Evolutionary conservation across 2,329 filamentous ascomycete genomes (phyloP), one percentile per base, ranked within the genome.

Genomic region (Dothiorella sarmentorum): DNA sequence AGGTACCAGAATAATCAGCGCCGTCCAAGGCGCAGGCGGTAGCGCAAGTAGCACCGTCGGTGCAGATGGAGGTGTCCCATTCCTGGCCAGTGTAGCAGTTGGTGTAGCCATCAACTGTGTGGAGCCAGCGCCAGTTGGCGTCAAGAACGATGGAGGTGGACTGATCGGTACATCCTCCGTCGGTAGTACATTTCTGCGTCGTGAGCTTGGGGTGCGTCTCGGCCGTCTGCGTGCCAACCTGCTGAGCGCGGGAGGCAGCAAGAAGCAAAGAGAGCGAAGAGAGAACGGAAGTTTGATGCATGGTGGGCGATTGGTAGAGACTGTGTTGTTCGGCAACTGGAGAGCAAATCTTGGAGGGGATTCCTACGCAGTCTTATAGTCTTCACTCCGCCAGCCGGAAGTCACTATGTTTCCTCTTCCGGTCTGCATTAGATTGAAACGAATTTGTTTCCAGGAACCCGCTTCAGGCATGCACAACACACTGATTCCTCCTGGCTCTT

Each of bases 41-140:
- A 7, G 74, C 71, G 66, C 74, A 76, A 40, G 66, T 60, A 18
- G 62, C 62, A 56, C 70, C 68, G 33, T 74, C 71, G n/a, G 73
- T 64, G 66, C 76, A 78, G 59, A 73, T 63, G 24, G 70, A 65
- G 5, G 63, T 62, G 65, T 77, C 70, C 73, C 76, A 79, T 33
- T 67, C 63, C 67, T 78, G 78, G 60, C 73, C 76, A 17, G 68
- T 73, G 69, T 77, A 80, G 73, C 78, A 80, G 71, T 80, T 80
- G 63, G 74, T 77, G 63, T 73, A 78, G 40, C 75, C 76, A 55
- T 63, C 67, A 52, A 67, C 73, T 35, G 71, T 69, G 68, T 81
- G 78, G 20, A 76, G 61, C 78, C 78, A 80, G 61, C 78, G 75
- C 78, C 78, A 80, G 70, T 80, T 80, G 60, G 75, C 67, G 63